Evolutionary conservation across 1,284 basidiomycete genomes (phyloP).

Genomic region (Mycosarcoma maydis): DNA sequence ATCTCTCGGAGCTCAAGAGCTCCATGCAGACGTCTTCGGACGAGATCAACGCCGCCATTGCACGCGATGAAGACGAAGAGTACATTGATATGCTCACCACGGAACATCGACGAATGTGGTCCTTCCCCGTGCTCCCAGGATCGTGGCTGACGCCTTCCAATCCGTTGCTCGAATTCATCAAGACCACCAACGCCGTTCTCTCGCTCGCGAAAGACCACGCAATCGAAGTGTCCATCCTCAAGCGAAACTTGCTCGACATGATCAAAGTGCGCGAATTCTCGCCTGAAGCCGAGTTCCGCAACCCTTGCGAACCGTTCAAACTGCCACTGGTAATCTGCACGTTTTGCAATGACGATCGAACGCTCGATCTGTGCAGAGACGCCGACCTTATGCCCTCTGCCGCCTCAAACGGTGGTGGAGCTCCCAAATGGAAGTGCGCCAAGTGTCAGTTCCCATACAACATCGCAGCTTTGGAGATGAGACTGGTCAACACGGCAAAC

Average conservation of each 20-base stretch:
- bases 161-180: slow-evolving; percentile 85
- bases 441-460: slow-evolving; percentile 89
- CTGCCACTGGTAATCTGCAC: slow-evolving; percentile 88
- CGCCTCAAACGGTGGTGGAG: slow-evolving; percentile 30
- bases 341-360: slow-evolving; percentile 86
- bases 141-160: slow-evolving; percentile 80
- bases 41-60: slow-evolving; percentile 70
- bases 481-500: slow-evolving; percentile 81
- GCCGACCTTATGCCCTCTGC: slow-evolving; percentile 77
- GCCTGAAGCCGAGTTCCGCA: slow-evolving; percentile 71
- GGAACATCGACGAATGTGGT: slow-evolving; percentile 69
- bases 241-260: slow-evolving; percentile 88
- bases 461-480: slow-evolving; percentile 82
- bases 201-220: slow-evolving; percentile 75
- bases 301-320: slow-evolving; percentile 91
- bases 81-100: slow-evolving; percentile 59
- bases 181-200: slow-evolving; percentile 85
- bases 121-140: slow-evolving; percentile 88
- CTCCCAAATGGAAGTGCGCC: slow-evolving; percentile 65
- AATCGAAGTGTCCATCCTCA: slow-evolving; percentile 87
- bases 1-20: slow-evolving; percentile 73
- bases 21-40: slow-evolving; percentile 27
- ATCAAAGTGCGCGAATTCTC: slow-evolving; percentile 85
- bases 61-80: slow-evolving; percentile 72
- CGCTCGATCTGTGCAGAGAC: slow-evolving; percentile 96